Conservation (phyloP, 306 rosid genomes). For the Parietaria judaica region DNA sequence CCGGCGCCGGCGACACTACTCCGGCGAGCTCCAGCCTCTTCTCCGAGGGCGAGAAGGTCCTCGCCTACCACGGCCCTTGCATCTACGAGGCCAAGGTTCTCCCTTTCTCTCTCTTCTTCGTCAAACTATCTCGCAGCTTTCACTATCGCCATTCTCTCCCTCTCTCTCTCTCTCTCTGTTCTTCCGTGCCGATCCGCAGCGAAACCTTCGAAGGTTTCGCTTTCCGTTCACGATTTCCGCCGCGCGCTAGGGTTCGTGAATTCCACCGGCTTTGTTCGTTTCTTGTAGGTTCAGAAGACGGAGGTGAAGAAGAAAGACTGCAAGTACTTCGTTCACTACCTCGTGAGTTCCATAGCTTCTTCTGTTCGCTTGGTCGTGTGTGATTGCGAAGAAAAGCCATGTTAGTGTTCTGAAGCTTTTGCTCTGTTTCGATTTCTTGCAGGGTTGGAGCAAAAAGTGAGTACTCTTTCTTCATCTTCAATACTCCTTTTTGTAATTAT, state of each 20-base stretch:
- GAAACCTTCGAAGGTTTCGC: neutral
- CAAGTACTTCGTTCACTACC: constrained; percentile 96
- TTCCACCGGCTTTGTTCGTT: neutral
- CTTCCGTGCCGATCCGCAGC: neutral
- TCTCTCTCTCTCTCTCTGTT: neutral
- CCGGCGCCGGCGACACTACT: constrained; percentile 51
- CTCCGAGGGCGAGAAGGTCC: constrained; percentile 77
- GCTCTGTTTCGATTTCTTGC: constrained; percentile 48
- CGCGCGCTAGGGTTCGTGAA: constrained; percentile 23
- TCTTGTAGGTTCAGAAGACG: constrained; percentile 71
- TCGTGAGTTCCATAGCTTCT: constrained; percentile 45
- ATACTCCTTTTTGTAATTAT: constrained; percentile 1
- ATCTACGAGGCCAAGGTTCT: constrained; percentile 89
- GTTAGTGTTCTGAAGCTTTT: no score
- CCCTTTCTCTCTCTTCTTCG: constrained; percentile 12
- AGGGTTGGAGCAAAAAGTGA: constrained; percentile 99
- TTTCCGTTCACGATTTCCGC: constrained; percentile 13
- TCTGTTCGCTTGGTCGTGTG: neutral
- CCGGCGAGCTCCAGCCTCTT: constrained; percentile 43
- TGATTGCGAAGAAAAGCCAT: no score
- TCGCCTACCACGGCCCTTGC: constrained; percentile 86
- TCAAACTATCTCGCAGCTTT: neutral
- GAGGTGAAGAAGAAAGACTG: constrained; percentile 77
- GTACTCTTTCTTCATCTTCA: constrained; percentile 17
- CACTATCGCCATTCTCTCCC: neutral